Base-by-base conservation (phyloP, 306 rosid species). In the Hylodesmum podocarpum region DNA sequence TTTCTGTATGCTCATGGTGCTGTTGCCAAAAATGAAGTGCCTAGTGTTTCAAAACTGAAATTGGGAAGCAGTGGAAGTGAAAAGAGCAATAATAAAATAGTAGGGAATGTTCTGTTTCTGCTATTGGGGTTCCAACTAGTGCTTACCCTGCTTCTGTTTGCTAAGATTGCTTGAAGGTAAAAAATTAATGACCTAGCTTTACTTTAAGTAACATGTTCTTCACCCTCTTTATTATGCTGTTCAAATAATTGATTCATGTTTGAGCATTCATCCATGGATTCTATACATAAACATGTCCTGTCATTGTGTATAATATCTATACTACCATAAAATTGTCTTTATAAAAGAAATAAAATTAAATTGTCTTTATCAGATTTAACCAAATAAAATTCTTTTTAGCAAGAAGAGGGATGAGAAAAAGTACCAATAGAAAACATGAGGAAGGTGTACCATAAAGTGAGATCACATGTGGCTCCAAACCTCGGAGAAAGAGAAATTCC, bases 1-100 rank as follows among this genome's bases (percentile, higher is more conserved):
- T 91, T 86, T 85, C 89, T 93, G 5, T 93, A 93, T 86, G 95
- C 91, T 87, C 95, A 91, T 22, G 95, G 98, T 18, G 72, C 65
- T 80, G 86, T 76, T 84, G 83, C 75, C 41, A 86, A 77, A 75
- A 88, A 31, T 61, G 80, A 64, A 31, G 69, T 71, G 16, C 84
- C 88, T 7, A 82, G 77, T 78, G 79, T 78, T 75, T 89, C 97
- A 36, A 87, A 81, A 21, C 54, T 87, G 67, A 86, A 87, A 76
- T 66, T 89, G 66, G 96, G 86, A 67, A 88, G 67, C 67, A 80
- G 70, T 82, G 79, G 73, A 63, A 81, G 83, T 81, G 83, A 84
- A 64, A 90, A 88, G 80, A 85, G 69, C 44, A 88, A 69, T 39
- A 58, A 59, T n/a, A 31, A 41, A 41, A n/a, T 4, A 87, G 43